Evolutionary conservation across 2,329 filamentous ascomycete species (phyloP).

Genomic region (Trichoderma koningii): DNA sequence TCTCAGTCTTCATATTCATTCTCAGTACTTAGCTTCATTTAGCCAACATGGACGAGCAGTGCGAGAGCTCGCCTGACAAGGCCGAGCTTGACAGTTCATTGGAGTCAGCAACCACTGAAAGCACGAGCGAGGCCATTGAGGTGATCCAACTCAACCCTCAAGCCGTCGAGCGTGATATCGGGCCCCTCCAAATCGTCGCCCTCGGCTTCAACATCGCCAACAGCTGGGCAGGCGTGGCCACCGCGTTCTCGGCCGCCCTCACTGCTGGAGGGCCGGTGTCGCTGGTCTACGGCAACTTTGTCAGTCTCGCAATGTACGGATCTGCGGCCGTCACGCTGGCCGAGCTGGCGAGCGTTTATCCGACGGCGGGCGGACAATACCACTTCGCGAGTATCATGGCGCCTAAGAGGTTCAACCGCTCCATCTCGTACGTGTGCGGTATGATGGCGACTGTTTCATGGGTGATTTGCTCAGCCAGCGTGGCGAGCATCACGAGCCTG

Average conservation of each 20-base stretch:
- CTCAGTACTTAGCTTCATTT: no score
- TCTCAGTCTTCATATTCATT: background rate
- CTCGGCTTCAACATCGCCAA: conserved; percentile 33
- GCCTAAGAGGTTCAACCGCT: conserved; percentile 32
- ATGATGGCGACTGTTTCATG: background rate
- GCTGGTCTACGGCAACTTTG: conserved; percentile 35
- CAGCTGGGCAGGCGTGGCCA: conserved; percentile 34
- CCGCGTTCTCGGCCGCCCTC: conserved; percentile 32
- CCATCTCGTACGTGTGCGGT: conserved; percentile 26
- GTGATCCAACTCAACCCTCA: conserved; percentile 13
- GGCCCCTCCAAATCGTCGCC: conserved; percentile 15
- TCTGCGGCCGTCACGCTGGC: conserved; percentile 38
- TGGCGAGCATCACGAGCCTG: background rate
- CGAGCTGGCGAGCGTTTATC: conserved; percentile 42
- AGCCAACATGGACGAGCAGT: conserved; percentile 4
- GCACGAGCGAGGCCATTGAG: conserved; percentile 29
- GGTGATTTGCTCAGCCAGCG: conserved; percentile 19
- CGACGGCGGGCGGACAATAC: conserved; percentile 45
- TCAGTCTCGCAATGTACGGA: conserved; percentile 22
- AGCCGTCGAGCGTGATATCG: conserved; percentile 16
- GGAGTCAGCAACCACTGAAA: background rate
- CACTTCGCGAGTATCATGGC: conserved; percentile 41
- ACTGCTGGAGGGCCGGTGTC: conserved; percentile 18
- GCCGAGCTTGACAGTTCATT: background rate
- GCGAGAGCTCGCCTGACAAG: conserved; percentile 1